Evolutionary conservation across 2,329 filamentous ascomycete species (phyloP).

Genomic region (Rutstroemia sp.): DNA sequence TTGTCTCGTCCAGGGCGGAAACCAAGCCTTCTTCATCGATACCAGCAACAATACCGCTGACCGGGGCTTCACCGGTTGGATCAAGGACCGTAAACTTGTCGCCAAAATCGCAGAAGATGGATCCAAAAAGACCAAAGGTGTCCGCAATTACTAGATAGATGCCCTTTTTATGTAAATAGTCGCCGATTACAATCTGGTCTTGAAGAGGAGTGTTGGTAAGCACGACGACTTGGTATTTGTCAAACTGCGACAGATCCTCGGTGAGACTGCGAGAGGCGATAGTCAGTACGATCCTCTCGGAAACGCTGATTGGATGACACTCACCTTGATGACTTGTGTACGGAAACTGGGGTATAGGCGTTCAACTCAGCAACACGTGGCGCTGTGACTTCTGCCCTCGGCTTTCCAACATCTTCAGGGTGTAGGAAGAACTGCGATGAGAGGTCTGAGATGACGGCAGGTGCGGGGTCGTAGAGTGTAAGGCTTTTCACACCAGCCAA

Average conservation of each 20-base stretch:
- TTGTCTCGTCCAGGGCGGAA: constrained; percentile 86
- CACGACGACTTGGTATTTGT: constrained; percentile 88
- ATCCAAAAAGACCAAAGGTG: constrained; percentile 89
- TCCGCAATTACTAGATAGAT: constrained; percentile 86
- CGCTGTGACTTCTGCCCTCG: constrained; percentile 77
- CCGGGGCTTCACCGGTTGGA: constrained; percentile 79
- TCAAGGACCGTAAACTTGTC: constrained; percentile 88
- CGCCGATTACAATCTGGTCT: constrained; percentile 75
- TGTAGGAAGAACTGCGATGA: constrained; percentile 97
- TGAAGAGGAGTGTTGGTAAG: constrained; percentile 77
- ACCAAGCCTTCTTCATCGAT: constrained; percentile 88
- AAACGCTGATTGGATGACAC: constrained; percentile 8
- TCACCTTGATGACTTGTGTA: constrained; percentile 57
- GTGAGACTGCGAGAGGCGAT: constrained; percentile 49
- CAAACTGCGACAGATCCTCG: constrained; percentile 71
- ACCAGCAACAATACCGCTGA: constrained; percentile 80
- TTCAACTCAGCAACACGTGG: constrained; percentile 92
- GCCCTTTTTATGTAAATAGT: constrained; percentile 89
- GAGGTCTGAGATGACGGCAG: constrained; percentile 77
- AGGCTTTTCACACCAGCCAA: constrained; percentile 97
- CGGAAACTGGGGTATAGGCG: constrained; percentile 83
- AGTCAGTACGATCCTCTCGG: constrained; percentile 13
- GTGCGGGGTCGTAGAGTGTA: constrained; percentile 83
- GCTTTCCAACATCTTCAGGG: constrained; percentile 82
- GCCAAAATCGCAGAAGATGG: constrained; percentile 96